These are phyloP conservation scores for Lasiodiplodia hormozganensis DNA, from an alignment of 2,329 filamentous ascomycete species.

Conservation along the genomic window DNA sequence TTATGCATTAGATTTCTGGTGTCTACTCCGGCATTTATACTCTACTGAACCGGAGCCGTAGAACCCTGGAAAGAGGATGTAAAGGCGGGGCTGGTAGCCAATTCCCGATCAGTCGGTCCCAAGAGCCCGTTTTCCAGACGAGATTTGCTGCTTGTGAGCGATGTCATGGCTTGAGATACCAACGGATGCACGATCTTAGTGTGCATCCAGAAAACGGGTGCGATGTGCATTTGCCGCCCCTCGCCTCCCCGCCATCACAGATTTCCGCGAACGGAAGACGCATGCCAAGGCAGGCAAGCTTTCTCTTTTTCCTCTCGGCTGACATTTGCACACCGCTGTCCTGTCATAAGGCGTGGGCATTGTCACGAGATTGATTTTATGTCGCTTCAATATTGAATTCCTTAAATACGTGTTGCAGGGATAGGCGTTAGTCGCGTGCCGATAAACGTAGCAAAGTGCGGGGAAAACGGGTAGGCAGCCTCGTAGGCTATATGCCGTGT, in stretches of 20 bases:
- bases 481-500: not conserved
- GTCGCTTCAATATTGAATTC: not conserved
- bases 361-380: not conserved
- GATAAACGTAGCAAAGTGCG: too few species aligned
- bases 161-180: not conserved
- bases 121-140: not conserved
- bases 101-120: constrained; percentile 14
- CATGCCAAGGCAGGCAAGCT: not conserved
- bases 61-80: not conserved
- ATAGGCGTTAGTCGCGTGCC: not conserved
- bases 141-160: not conserved
- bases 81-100: constrained; percentile 17
- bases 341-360: not conserved
- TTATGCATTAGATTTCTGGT: not conserved
- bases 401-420: not conserved
- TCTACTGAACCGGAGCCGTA: not conserved
- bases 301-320: constrained; percentile 9
- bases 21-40: not conserved
- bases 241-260: constrained; percentile 24
- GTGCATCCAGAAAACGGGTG: not conserved
- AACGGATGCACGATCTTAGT: not conserved
- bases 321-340: not conserved
- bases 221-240: constrained; percentile 8
- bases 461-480: not conserved
- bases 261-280: constrained; percentile 4